Percentiles rank a stretch among this genome's conserved stretches.
phyloP scores from a whole-genome alignment of 2,329 filamentous ascomycete genomes.

The Stenocarpella maydis region DNA sequence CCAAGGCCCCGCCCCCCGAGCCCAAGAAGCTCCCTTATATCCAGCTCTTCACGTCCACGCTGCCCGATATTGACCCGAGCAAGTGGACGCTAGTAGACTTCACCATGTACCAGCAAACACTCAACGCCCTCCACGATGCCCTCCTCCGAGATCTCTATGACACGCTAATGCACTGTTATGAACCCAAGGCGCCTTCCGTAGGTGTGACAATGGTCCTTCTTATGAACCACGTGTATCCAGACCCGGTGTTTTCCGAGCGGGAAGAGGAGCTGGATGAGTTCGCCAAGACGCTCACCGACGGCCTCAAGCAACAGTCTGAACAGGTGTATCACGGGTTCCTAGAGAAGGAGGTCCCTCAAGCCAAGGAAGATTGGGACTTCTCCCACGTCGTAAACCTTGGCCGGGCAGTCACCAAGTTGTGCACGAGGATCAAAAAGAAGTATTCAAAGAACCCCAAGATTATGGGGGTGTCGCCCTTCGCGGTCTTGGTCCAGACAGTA shows the following conservation, averaged over 20 bases:
- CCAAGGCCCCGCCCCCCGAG: conserved; percentile 76
- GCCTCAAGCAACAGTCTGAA: conserved; percentile 76
- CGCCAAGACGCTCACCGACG: conserved; percentile 73
- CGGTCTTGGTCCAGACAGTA: conserved; percentile 81
- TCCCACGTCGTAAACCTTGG: conserved; percentile 89
- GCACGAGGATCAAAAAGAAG: conserved; percentile 89
- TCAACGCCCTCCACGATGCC: conserved; percentile 80
- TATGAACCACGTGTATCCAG: conserved; percentile 81
- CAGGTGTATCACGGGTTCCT: conserved; percentile 84
- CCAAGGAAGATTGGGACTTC: conserved; percentile 88
- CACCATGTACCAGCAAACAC: conserved; percentile 75
- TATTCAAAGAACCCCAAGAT: conserved; percentile 89
- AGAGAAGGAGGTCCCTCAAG: conserved; percentile 79
- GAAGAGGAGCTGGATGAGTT: conserved; percentile 77
- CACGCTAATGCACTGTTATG: conserved; percentile 87
- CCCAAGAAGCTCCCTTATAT: conserved; percentile 69
- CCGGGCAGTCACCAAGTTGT: conserved; percentile 83
- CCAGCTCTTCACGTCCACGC: conserved; percentile 57
- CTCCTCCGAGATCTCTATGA: conserved; percentile 88
- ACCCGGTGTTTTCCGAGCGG: conserved; percentile 77
- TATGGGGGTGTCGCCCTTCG: conserved; percentile 73
- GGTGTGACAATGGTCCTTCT: conserved; percentile 82
- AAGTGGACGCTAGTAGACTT: conserved; percentile 76
- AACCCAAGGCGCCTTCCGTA: conserved; percentile 83
- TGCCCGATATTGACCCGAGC: conserved; percentile 65